Conservation (phyloP, 2,329 filamentous ascomycete species). For the Diplodia mutila region DNA sequence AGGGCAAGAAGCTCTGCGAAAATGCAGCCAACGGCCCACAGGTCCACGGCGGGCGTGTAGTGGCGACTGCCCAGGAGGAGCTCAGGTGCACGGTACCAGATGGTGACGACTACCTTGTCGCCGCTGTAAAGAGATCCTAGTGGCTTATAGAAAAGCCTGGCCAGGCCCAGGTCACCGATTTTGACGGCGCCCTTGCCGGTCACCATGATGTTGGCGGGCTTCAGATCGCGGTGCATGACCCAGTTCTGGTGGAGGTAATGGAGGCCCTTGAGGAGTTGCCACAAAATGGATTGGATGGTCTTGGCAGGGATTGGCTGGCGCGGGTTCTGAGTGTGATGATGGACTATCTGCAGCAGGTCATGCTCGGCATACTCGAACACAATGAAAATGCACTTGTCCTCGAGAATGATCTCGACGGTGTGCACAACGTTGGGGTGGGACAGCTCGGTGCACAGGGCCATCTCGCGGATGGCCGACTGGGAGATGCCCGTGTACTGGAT, state of each 20-base stretch:
- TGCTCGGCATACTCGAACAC: conserved; percentile 99
- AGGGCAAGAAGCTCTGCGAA: conserved; percentile 92
- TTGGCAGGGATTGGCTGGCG: conserved; percentile 84
- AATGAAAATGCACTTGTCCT: conserved; percentile 99
- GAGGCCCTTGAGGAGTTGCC: conserved; percentile 91
- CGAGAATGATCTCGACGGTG: conserved; percentile 91
- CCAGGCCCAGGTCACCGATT: conserved; percentile 91
- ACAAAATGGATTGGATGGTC: conserved; percentile 92
- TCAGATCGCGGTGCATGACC: conserved; percentile 95
- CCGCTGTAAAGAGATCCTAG: conserved; percentile 88
- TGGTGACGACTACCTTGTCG: conserved; percentile 98
- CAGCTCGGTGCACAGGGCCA: conserved; percentile 94
- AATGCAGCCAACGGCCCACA: conserved; percentile 98
- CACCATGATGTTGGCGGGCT: conserved; percentile 98
- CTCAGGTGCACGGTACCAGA: conserved; percentile 97
- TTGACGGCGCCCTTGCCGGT: conserved; percentile 88
- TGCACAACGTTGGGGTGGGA: conserved; percentile 87
- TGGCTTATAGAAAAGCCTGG: conserved; percentile 91
- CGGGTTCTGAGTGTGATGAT: conserved; percentile 90
- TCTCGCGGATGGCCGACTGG: conserved; percentile 94
- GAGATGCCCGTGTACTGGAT: conserved; percentile 97
- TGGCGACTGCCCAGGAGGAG: conserved; percentile 90
- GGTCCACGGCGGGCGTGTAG: conserved; percentile 94
- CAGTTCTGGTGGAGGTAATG: conserved; percentile 95
- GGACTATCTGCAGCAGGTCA: conserved; percentile 95